These are phyloP conservation scores for Penicillium bovifimosum DNA, from an alignment of 495 filamentous ascomycete genomes.

Conservation along the genomic window DNA sequence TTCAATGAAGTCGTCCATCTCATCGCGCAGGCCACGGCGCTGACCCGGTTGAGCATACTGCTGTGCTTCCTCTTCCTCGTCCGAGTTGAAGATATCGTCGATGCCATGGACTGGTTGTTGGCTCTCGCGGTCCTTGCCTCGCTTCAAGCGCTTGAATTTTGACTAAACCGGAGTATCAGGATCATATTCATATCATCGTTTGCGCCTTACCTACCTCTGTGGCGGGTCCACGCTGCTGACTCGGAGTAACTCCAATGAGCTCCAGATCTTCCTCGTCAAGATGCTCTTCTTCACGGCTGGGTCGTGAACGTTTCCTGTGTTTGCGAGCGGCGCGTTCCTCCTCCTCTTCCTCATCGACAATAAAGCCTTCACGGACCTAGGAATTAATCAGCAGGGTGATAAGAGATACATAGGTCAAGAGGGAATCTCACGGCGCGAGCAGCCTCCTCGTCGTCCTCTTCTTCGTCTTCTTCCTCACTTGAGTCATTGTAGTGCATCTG, in stretches of 20 bases:
- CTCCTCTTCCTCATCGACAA: slow-evolving; percentile 89
- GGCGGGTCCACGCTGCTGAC: slow-evolving; percentile 57
- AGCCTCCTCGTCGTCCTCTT: slow-evolving; percentile 86
- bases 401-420: neutral
- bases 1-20: slow-evolving; percentile 97
- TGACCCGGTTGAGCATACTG: slow-evolving; percentile 53
- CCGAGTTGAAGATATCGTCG: slow-evolving; percentile 82
- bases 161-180: slow-evolving; percentile 43
- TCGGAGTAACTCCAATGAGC: slow-evolving; percentile 74
- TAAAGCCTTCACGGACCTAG: slow-evolving; percentile 89
- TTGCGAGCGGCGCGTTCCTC: slow-evolving; percentile 58
- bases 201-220: slow-evolving; percentile 51
- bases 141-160: slow-evolving; percentile 93
- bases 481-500: slow-evolving; percentile 65
- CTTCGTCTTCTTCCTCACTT: slow-evolving; percentile 93
- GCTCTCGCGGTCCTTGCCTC: slow-evolving; percentile 67
- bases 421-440: slow-evolving; percentile 43
- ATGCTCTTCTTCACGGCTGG: slow-evolving; percentile 69
- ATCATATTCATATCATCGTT: neutral
- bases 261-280: slow-evolving; percentile 96
- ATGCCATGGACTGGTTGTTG: slow-evolving; percentile 61
- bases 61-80: slow-evolving; percentile 74
- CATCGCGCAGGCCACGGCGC: slow-evolving; percentile 59
- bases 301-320: slow-evolving; percentile 44
- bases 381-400: neutral